Base-by-base conservation (phyloP, 345 rosid genomes). In the Eucalyptus erythrocorys region DNA sequence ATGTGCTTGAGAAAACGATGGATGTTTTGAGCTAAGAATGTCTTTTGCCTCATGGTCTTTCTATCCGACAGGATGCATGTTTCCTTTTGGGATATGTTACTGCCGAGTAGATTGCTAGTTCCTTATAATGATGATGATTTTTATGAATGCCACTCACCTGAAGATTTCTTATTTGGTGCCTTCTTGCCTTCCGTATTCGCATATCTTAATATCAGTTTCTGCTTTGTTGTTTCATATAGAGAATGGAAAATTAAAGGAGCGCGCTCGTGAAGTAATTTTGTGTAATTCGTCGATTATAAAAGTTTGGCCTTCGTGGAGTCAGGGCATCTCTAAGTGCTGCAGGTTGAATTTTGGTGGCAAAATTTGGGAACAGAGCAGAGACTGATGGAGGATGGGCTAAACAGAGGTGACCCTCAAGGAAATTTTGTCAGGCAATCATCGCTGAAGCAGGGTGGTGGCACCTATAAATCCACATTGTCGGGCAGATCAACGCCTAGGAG, bases 401-500 rank as follows among this genome's bases (percentile, higher is more conserved):
- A 76, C 87, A 88, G 89, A 87, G 94, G 92, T 76, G 94, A 93
- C 91, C 87, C 91, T 85, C 93, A 91, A 32, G 94, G 92, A 55
- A 91, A 92, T 90, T 92, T 90, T 19, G 90, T 86, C 86, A 90
- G 94, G 76, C 94, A 92, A 49, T 93, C 95, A 6, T 92, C 97
- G 15, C 82, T 95, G 37, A 92, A 95, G 90, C 93, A 92, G 91
- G 95, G 96, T 66, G 91, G 96, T 76, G 92, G 92, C 57, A 91
- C 94, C 93, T 87, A 89, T 45, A 96, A 95, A 94, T 92, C 98
- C 80, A 89, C 95, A 30, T 86, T 93, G 89, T 94, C 99, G 1
- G 99, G 99, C 89, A 96, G 90, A 86, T 94, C 97, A 32, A 94
- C 98, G 13, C 97, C 99, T 40, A 95, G 91, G 90, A 91, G 90